A percentile compares a stretch with the other conserved stretches of the same genome.
phyloP scores from a whole-genome alignment of 73 alveolate species.

The Paramecium tetraurelia region DNA sequence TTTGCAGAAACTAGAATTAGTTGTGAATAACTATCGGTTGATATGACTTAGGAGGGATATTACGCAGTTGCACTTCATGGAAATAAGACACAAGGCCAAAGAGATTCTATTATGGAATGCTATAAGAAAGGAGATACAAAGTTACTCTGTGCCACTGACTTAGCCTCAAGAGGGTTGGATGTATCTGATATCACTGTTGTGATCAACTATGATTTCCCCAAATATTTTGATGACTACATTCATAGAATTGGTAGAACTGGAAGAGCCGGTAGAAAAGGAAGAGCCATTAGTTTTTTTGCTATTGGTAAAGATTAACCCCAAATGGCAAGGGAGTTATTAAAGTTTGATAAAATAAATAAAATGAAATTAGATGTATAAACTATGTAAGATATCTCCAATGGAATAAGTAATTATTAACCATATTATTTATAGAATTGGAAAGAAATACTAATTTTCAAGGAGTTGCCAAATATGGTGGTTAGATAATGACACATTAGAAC shows the following conservation, averaged over 20 bases:
- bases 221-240: conserved; percentile 86
- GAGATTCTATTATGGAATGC: conserved; percentile 70
- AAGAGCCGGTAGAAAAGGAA: conserved; percentile 89
- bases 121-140: conserved; percentile 69
- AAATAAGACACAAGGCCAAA: conserved; percentile 75
- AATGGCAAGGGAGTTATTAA: conserved; percentile 23
- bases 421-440: not conserved
- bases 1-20: conserved; percentile 83
- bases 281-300: conserved; percentile 63
- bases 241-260: conserved; percentile 97
- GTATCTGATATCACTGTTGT: conserved; percentile 83
- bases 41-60: conserved; percentile 64
- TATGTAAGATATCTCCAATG: not conserved
- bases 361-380: not conserved
- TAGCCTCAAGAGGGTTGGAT: conserved; percentile 94
- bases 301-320: conserved; percentile 43
- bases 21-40: conserved; percentile 77
- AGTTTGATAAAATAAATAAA: not conserved
- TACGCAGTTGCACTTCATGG: conserved; percentile 87
- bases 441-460: not conserved
- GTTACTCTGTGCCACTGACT: conserved; percentile 92
- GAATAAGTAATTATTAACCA: not conserved
- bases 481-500: not conserved
- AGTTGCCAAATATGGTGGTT: not conserved
- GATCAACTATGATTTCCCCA: conserved; percentile 92